Evolutionary conservation across 306 rosid species (phyloP).

Genomic region (Cucumis hystrix): DNA sequence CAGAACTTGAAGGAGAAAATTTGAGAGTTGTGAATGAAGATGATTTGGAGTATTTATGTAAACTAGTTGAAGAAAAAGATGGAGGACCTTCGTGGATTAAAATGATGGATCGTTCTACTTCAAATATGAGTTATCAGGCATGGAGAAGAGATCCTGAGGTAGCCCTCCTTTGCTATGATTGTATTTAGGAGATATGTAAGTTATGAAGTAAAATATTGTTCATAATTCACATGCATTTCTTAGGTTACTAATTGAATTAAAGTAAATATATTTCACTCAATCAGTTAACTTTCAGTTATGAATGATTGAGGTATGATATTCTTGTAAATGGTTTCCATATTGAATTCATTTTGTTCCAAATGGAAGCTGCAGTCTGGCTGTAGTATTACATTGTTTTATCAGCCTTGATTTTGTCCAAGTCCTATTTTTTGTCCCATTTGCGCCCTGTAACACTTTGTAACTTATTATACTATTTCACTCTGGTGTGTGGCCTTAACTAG

Average conservation of each 20-base stretch:
- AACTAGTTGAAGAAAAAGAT: constrained; percentile 49
- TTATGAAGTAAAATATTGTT: not conserved
- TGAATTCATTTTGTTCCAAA: not conserved
- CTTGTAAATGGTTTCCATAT: not conserved
- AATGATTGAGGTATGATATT: not conserved
- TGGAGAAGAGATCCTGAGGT: constrained; percentile 51
- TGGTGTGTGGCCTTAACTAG: constrained; percentile 12
- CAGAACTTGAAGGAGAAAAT: constrained; percentile 23
- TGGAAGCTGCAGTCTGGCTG: not conserved
- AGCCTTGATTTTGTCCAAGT: not conserved
- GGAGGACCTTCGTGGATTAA: constrained; percentile 85
- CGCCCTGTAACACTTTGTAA: not conserved
- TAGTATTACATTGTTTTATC: not conserved
- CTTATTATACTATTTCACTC: not conserved
- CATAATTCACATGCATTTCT: not conserved
- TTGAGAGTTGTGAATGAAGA: constrained; percentile 17
- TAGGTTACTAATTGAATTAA: not conserved
- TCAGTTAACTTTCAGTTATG: not conserved
- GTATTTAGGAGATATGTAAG: not conserved
- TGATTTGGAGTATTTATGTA: constrained; percentile 35
- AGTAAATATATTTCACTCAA: not conserved
- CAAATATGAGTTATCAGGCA: constrained; percentile 63
- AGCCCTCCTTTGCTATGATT: not conserved
- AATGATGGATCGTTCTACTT: constrained; percentile 90
- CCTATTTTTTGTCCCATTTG: not conserved